phyloP scores from a whole-genome alignment of 805 yeast species.

The Saccharomyces jurei region DNA sequence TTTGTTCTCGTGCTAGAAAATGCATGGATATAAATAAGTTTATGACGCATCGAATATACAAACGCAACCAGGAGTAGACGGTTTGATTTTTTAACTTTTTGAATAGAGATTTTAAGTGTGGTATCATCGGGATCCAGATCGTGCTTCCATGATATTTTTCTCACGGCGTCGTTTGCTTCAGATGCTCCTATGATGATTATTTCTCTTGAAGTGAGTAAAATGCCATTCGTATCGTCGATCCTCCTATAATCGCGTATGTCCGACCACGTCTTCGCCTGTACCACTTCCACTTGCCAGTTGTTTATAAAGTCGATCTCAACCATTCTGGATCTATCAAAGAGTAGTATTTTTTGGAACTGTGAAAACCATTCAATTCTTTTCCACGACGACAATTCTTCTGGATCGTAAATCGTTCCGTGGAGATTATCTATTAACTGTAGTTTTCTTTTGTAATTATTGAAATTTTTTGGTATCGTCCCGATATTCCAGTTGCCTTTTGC shows the following conservation, averaged over 20 bases:
- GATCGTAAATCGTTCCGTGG: slow-evolving; percentile 33
- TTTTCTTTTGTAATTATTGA: slow-evolving; percentile 5
- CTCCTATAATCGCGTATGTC: slow-evolving; percentile 38
- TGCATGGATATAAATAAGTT: slow-evolving; percentile 15
- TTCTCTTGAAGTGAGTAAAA: slow-evolving; percentile 61
- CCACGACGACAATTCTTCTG: slow-evolving; percentile 49
- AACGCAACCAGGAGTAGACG: slow-evolving; percentile 8
- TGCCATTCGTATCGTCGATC: slow-evolving; percentile 32
- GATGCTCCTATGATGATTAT: slow-evolving; percentile 42
- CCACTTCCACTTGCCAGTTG: slow-evolving; percentile 29
- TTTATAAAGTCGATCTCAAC: slow-evolving; percentile 27
- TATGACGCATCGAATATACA: slow-evolving; percentile 16
- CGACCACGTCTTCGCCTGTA: slow-evolving; percentile 49
- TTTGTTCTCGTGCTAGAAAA: slow-evolving; percentile 7
- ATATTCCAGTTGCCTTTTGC: slow-evolving; percentile 44
- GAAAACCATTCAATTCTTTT: slow-evolving; percentile 43
- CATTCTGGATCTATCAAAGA: slow-evolving; percentile 40
- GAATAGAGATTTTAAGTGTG: slow-evolving; percentile 37
- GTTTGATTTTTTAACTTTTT: slow-evolving; percentile 11
- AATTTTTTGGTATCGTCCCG: slow-evolving; percentile 26
- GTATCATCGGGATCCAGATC: slow-evolving; percentile 47
- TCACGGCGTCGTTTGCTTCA: slow-evolving; percentile 29
- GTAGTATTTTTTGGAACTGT: slow-evolving; percentile 23
- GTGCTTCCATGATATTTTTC: slow-evolving; percentile 69
- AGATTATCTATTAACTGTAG: slow-evolving; percentile 7